Percentiles rank a stretch among this genome's conserved stretches.
phyloP scores from a whole-genome alignment of 495 filamentous ascomycete genomes.

The Penicillium samsonianum region DNA sequence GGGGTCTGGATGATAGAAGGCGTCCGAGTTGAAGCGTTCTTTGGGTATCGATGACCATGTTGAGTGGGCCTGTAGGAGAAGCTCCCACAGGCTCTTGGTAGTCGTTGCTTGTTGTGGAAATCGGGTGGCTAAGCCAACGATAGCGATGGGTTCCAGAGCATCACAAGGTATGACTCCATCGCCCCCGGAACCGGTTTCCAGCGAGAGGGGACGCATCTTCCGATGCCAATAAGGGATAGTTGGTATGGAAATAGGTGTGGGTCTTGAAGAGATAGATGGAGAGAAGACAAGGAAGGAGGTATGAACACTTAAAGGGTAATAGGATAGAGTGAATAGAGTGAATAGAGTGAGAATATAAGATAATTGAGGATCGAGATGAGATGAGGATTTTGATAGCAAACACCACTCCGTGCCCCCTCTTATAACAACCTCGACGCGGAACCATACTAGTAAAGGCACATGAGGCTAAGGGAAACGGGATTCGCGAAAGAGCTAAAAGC shows the following conservation, averaged over 20 bases:
- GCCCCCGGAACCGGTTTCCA: conserved; percentile 1
- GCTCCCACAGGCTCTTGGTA: conserved; percentile 46
- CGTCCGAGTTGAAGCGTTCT: conserved; percentile 57
- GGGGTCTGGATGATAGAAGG: conserved; percentile 36
- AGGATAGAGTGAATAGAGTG: too few species aligned
- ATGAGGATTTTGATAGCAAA: neutral
- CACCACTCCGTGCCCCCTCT: neutral
- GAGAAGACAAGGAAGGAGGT: neutral
- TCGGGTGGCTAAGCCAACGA: conserved; percentile 57
- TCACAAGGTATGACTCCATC: conserved; percentile 12
- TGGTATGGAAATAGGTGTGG: neutral
- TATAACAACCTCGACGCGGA: neutral
- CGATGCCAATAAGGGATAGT: neutral
- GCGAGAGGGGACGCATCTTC: conserved; percentile 16
- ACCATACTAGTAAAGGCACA: neutral
- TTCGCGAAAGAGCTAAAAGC: neutral
- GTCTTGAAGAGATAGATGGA: neutral
- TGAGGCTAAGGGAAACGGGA: neutral
- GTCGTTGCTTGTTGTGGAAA: conserved; percentile 54
- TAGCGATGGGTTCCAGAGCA: conserved; percentile 49
- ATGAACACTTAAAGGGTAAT: neutral
- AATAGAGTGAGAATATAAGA: neutral
- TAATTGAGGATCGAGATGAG: neutral
- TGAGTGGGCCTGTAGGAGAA: conserved; percentile 43
- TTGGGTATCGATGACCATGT: conserved; percentile 55